Conservation (phyloP, 331 rosid species). For the Malus hybrid region DNA sequence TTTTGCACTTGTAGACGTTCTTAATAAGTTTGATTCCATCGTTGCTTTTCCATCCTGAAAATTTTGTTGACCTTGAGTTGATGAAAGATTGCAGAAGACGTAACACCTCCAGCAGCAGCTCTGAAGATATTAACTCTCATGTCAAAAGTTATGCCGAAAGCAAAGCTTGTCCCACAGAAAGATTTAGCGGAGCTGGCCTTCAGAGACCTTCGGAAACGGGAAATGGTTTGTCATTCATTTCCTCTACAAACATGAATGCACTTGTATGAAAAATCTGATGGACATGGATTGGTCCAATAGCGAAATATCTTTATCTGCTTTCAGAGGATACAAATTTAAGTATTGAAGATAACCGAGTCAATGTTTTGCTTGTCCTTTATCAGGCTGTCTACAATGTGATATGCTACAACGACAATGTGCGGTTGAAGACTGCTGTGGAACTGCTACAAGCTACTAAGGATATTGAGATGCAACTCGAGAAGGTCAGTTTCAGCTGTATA, state of each 20-base stretch:
- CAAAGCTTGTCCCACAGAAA: constrained; percentile 63
- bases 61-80: constrained; percentile 33
- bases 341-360: neutral
- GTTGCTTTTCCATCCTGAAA: no score
- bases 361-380: neutral
- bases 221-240: constrained; percentile 48
- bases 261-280: neutral
- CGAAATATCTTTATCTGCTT: neutral
- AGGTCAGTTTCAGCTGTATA: constrained; percentile 42
- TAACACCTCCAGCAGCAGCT: constrained; percentile 57
- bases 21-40: neutral
- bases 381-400: constrained; percentile 82
- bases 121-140: constrained; percentile 42
- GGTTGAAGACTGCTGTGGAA: constrained; percentile 69
- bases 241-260: neutral
- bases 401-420: constrained; percentile 43
- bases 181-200: constrained; percentile 60
- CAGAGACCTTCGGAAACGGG: constrained; percentile 67
- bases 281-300: neutral
- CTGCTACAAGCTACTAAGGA: constrained; percentile 44
- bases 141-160: constrained; percentile 66
- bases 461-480: constrained; percentile 53
- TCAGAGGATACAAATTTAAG: neutral
- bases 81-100: constrained; percentile 73
- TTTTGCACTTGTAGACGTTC: neutral